These are phyloP conservation scores for Rhynchosporium secalis DNA, from an alignment of 2,329 filamentous ascomycete species.

Conservation along the genomic window DNA sequence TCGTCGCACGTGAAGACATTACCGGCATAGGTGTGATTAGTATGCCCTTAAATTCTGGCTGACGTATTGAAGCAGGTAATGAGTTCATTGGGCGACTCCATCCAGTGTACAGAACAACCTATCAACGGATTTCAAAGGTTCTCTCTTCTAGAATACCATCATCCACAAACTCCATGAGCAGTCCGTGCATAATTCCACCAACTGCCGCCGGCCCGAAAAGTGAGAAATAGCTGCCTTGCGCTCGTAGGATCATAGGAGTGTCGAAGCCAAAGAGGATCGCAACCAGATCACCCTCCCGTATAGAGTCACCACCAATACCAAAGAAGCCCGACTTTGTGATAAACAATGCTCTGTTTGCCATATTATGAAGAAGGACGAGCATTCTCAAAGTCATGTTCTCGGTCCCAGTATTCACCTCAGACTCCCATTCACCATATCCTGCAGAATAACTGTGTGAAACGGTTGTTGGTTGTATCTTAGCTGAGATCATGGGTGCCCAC, in stretches of 20 bases:
- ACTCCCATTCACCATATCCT: too few species aligned
- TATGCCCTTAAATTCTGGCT: too few species aligned
- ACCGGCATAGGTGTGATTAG: too few species aligned
- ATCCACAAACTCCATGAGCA: conserved; percentile 6
- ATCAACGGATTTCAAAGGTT: not conserved
- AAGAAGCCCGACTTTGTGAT: not conserved
- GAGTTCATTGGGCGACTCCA: too few species aligned
- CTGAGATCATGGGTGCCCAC: not conserved
- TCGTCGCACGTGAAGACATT: not conserved
- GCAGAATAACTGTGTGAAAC: not conserved
- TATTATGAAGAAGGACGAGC: not conserved
- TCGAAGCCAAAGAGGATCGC: not conserved
- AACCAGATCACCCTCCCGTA: not conserved
- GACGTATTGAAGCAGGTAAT: not conserved
- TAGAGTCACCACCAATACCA: not conserved
- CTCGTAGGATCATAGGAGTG: not conserved
- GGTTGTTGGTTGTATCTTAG: too few species aligned
- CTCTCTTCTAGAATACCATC: not conserved
- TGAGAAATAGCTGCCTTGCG: not conserved
- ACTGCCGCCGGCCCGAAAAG: not conserved
- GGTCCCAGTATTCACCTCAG: too few species aligned
- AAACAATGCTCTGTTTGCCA: not conserved
- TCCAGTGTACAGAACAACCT: too few species aligned
- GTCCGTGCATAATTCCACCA: conserved; percentile 3
- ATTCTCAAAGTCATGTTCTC: too few species aligned